Evolutionary conservation across 345 rosid species (phyloP).

Genomic region (Psidium friedrichsthalianum): DNA sequence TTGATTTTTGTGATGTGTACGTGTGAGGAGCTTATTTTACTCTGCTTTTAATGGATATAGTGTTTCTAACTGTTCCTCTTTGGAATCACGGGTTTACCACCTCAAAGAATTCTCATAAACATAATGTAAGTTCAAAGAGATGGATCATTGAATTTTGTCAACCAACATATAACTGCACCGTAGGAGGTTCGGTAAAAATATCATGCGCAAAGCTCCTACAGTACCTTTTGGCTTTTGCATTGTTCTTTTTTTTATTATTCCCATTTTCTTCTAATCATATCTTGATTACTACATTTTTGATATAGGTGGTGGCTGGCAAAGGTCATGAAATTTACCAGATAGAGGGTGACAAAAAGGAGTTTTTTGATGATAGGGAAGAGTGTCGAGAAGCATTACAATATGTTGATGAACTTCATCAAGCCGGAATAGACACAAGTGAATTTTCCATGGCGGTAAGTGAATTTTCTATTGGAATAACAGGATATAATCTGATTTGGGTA

Average conservation of each 20-base stretch:
- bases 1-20: neutral
- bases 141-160: neutral
- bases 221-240: neutral
- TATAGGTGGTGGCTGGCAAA: conserved; percentile 87
- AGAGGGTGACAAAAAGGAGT: conserved; percentile 82
- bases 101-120: neutral
- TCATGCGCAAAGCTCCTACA: neutral
- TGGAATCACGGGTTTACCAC: neutral
- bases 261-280: neutral
- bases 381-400: conserved; percentile 89
- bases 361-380: conserved; percentile 82
- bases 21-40: neutral
- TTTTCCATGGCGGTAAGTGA: conserved; percentile 94
- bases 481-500: neutral
- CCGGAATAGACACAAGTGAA: conserved; percentile 97
- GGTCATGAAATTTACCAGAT: conserved; percentile 77
- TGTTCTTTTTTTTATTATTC: neutral
- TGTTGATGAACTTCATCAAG: conserved; percentile 92
- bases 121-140: neutral
- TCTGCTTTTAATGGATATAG: neutral
- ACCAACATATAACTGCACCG: neutral
- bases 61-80: neutral
- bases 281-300: neutral
- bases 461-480: neutral
- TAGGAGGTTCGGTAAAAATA: neutral